A percentile compares a stretch with the other conserved stretches of the same genome.
These are phyloP conservation scores for Zygotorulaspora mrakii DNA, from an alignment of 1,139 yeast species.

Conservation along the genomic window DNA sequence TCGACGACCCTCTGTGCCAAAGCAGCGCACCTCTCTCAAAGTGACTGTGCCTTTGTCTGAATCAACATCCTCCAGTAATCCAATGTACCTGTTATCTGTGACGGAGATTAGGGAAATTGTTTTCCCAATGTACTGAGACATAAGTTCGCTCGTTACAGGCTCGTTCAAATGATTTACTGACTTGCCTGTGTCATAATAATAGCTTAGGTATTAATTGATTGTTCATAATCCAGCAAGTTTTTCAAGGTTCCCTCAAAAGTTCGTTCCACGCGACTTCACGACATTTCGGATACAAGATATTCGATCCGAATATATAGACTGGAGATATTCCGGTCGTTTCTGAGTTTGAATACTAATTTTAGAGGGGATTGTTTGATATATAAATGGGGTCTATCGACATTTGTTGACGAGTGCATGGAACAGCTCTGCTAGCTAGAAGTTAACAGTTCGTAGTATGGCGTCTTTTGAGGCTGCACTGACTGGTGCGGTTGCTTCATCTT, in stretches of 20 bases:
- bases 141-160: slow-evolving; percentile 27
- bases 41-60: slow-evolving; percentile 92
- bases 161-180: neutral
- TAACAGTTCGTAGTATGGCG: slow-evolving; percentile 39
- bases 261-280: neutral
- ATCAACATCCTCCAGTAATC: slow-evolving; percentile 78
- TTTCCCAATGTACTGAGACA: slow-evolving; percentile 90
- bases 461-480: slow-evolving; percentile 74
- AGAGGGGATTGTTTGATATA: too few relatives aligned
- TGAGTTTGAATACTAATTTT: too few relatives aligned
- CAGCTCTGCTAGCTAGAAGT: too few relatives aligned
- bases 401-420: too few relatives aligned
- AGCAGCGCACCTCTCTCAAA: slow-evolving; percentile 72
- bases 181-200: too few relatives aligned
- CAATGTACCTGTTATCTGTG: slow-evolving; percentile 85
- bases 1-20: slow-evolving; percentile 91
- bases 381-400: too few relatives aligned
- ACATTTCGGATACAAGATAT: slow-evolving; percentile 1
- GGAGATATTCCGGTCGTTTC: too few relatives aligned
- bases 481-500: slow-evolving; percentile 79
- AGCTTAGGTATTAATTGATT: too few relatives aligned
- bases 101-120: slow-evolving; percentile 85
- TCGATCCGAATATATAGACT: slow-evolving; percentile 2
- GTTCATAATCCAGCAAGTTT: too few relatives aligned
- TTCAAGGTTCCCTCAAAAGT: too few relatives aligned